Evolutionary conservation across 1,139 yeast species (phyloP).

Genomic region (Kodamaea derodonti): DNA sequence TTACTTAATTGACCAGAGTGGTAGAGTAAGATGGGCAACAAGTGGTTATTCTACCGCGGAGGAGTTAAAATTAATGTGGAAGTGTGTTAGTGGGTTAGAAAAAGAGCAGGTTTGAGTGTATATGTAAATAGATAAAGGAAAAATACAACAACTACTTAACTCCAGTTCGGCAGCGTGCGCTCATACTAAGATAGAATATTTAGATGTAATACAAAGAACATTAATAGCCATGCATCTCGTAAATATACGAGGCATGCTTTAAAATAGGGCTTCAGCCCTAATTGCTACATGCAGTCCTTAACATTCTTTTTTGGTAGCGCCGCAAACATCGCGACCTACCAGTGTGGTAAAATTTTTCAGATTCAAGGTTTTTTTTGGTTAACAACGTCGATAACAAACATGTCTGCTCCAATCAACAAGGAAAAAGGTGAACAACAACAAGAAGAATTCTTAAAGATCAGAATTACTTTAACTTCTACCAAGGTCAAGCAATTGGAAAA

Average conservation of each 20-base stretch:
- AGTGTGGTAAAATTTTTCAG: conserved; percentile 7
- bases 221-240: background rate
- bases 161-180: too few relatives aligned
- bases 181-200: too few relatives aligned
- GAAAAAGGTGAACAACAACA: conserved; percentile 71
- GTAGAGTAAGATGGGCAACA: conserved; percentile 87
- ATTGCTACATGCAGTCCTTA: background rate
- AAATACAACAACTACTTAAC: too few relatives aligned
- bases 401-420: conserved; percentile 80
- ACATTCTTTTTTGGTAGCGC: conserved; percentile 11
- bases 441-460: conserved; percentile 90
- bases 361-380: conserved; percentile 13
- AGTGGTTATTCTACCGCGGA: conserved; percentile 71
- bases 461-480: conserved; percentile 99
- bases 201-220: too few relatives aligned
- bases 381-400: conserved; percentile 46
- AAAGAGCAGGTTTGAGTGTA: conserved; percentile 18
- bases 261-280: background rate
- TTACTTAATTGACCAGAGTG: conserved; percentile 68
- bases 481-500: conserved; percentile 98
- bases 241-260: background rate
- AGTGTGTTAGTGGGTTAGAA: conserved; percentile 53
- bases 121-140: background rate
- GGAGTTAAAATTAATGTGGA: conserved; percentile 66
- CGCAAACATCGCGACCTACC: conserved; percentile 1